Conservation (phyloP, 148 eudicot species). For the Vaccinium vitisidaea region DNA sequence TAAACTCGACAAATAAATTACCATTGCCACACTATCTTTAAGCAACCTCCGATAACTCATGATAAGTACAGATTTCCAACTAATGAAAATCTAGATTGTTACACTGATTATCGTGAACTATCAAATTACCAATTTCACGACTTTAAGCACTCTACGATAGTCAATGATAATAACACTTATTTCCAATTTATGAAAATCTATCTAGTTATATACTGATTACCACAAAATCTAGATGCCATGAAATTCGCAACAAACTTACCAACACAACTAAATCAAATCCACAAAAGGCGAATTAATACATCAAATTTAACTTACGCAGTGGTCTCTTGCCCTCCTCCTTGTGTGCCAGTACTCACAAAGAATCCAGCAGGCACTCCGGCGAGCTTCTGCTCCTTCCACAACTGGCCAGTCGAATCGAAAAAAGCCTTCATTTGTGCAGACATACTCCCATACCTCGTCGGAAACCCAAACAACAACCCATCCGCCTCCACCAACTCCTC, state of each 20-base stretch:
- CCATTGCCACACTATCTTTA: background rate
- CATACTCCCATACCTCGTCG: conserved; percentile 86
- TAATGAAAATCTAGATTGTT: no score
- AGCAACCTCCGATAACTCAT: background rate
- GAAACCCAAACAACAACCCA: conserved; percentile 89
- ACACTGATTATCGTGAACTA: no score
- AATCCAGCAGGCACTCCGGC: conserved; percentile 93
- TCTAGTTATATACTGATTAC: background rate
- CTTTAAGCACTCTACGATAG: no score
- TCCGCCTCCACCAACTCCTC: conserved; percentile 55
- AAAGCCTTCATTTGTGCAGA: conserved; percentile 94
- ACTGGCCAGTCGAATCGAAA: conserved; percentile 68
- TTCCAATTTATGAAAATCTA: background rate
- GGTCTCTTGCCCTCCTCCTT: conserved; percentile 95
- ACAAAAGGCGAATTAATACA: background rate
- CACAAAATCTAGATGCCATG: background rate
- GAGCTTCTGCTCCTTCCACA: conserved; percentile 81
- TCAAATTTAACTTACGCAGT: conserved; percentile 60
- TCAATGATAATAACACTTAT: background rate
- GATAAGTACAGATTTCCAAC: no score
- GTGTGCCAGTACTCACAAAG: conserved; percentile 87
- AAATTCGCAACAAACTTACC: background rate
- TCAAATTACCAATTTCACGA: no score
- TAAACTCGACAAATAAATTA: background rate
- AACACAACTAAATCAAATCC: background rate